Evolutionary conservation across 202 grass and related monocot genomes (phyloP).

Genomic region (Schoenoplectus tabernaemontani): DNA sequence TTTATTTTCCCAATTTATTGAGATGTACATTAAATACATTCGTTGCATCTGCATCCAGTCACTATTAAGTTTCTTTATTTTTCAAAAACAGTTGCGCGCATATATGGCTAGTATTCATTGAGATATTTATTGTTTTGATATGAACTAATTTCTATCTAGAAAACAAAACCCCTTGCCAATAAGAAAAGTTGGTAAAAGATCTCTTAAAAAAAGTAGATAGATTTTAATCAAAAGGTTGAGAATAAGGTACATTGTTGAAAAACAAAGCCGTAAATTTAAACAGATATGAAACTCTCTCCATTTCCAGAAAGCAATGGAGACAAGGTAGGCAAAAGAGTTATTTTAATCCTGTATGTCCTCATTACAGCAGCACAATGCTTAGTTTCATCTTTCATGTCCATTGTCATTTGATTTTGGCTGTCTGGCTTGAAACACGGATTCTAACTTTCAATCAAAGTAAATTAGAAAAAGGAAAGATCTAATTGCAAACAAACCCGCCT

Average conservation of each 20-base stretch:
- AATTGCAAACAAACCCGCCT: neutral
- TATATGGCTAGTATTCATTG: neutral
- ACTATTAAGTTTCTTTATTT: neutral
- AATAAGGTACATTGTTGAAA: neutral
- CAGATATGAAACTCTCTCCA: neutral
- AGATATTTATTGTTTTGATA: neutral
- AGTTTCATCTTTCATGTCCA: conserved; percentile 19
- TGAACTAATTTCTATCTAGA: neutral
- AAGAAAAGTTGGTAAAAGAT: too few species aligned
- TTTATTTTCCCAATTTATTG: neutral
- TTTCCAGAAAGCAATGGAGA: neutral
- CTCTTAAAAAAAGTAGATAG: too few species aligned
- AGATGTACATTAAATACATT: neutral
- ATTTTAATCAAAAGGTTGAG: neutral
- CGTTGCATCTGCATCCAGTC: neutral
- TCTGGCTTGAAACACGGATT: neutral
- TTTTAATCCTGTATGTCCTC: conserved; percentile 13
- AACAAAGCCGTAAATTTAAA: too few species aligned
- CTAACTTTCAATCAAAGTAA: conserved; percentile 6
- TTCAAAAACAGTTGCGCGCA: neutral
- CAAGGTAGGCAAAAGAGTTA: neutral
- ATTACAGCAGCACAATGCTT: conserved; percentile 20
- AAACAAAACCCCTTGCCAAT: too few species aligned
- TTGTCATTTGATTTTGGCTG: conserved; percentile 7
- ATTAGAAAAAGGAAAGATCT: neutral